Conservation (phyloP, 164 flowering plant species). For the Nymphaea colorata region DNA sequence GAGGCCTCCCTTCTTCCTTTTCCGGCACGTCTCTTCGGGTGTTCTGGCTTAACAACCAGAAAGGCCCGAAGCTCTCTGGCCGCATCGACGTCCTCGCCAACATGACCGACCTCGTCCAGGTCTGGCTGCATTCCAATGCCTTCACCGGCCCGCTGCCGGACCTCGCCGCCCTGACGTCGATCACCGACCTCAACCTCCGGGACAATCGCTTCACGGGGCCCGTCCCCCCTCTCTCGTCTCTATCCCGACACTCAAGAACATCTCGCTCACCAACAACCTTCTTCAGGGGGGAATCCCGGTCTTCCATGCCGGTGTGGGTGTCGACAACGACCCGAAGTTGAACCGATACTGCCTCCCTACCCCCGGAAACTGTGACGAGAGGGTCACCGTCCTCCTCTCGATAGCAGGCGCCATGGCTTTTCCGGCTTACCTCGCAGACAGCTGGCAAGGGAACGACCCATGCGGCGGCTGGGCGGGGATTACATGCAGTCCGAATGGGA, state of each 20-base stretch:
- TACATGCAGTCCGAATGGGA: slow-evolving; percentile 25
- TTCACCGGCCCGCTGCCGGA: slow-evolving; percentile 46
- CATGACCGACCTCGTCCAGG: slow-evolving; percentile 28
- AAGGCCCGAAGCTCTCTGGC: slow-evolving; percentile 19
- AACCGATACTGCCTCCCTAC: slow-evolving; percentile 31
- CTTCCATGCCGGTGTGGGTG: slow-evolving; percentile 12
- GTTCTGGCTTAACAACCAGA: slow-evolving; percentile 36
- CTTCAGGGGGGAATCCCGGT: slow-evolving; percentile 43
- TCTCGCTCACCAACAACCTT: slow-evolving; percentile 40
- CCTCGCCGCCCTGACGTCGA: slow-evolving; percentile 18
- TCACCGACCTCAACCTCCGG: slow-evolving; percentile 38
- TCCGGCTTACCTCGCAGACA: slow-evolving; percentile 30
- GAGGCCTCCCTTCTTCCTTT: slow-evolving; percentile 24
- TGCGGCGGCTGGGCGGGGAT: slow-evolving; percentile 36
- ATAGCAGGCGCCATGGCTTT: slow-evolving; percentile 37
- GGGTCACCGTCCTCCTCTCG: slow-evolving; percentile 31
- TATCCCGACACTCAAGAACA: slow-evolving; percentile 21
- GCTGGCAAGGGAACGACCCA: slow-evolving; percentile 49
- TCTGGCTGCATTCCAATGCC: slow-evolving; percentile 35
- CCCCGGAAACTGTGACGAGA: slow-evolving; percentile 38
- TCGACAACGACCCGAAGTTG: slow-evolving; percentile 5
- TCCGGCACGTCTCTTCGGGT: slow-evolving; percentile 15
- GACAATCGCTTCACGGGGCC: slow-evolving; percentile 41
- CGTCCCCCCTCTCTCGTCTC: slow-evolving; percentile 24
- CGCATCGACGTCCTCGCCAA: slow-evolving; percentile 19